Evolutionary conservation across 176 grass and related monocot genomes (phyloP).

Genomic region (Alloteropsis semialata): DNA sequence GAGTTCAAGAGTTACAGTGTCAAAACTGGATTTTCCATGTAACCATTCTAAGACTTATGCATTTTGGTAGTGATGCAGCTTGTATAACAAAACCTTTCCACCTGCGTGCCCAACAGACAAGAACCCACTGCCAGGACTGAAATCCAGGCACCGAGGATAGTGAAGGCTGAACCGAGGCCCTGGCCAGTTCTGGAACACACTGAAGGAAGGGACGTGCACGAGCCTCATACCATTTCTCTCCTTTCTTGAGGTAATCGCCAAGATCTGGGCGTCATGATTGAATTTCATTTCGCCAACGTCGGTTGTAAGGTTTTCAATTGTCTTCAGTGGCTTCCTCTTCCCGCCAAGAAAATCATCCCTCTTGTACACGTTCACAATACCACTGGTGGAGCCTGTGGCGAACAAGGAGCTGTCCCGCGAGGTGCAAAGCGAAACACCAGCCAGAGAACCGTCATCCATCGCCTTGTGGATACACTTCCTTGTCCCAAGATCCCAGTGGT

Average conservation of each 20-base stretch:
- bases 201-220: slow-evolving; percentile 69
- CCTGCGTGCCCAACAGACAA: slow-evolving; percentile 66
- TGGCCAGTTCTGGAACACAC: slow-evolving; percentile 80
- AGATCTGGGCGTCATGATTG: slow-evolving; percentile 62
- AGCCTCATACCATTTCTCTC: slow-evolving; percentile 68
- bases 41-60: slow-evolving; percentile 19
- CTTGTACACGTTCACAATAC: slow-evolving; percentile 77
- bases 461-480: slow-evolving; percentile 80
- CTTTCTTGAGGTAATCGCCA: slow-evolving; percentile 72
- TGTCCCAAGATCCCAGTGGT: slow-evolving; percentile 83
- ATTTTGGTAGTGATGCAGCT: slow-evolving; percentile 77
- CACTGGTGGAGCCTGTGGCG: slow-evolving; percentile 61
- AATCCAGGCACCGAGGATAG: slow-evolving; percentile 66
- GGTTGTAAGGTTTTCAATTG: slow-evolving; percentile 62
- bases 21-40: slow-evolving; percentile 19
- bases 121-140: slow-evolving; percentile 73
- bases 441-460: slow-evolving; percentile 64
- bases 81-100: slow-evolving; percentile 73
- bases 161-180: slow-evolving; percentile 49
- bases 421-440: slow-evolving; percentile 50
- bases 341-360: slow-evolving; percentile 72
- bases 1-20: not conserved
- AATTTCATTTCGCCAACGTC: slow-evolving; percentile 68
- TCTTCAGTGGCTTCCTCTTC: slow-evolving; percentile 70
- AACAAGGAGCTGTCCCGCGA: slow-evolving; percentile 61